Evolutionary conservation across 345 rosid species (phyloP).

Genomic region (Nasturtium officinale): DNA sequence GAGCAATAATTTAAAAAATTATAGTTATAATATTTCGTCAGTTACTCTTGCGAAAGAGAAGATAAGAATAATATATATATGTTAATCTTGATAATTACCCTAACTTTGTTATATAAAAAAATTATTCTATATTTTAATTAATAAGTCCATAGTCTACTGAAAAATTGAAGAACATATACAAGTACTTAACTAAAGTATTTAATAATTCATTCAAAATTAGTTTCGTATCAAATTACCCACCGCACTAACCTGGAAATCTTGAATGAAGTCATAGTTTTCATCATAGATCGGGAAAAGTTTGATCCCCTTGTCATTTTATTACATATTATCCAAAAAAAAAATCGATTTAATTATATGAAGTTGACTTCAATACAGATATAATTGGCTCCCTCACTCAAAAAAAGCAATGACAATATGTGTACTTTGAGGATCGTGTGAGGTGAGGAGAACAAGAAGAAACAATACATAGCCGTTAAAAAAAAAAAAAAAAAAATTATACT

Average conservation of each 20-base stretch:
- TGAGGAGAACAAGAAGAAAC: constrained; percentile 11
- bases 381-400: constrained; percentile 20
- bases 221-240: constrained; percentile 36
- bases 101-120: neutral
- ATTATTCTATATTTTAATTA: neutral
- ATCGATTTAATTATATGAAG: neutral
- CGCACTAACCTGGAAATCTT: constrained; percentile 33
- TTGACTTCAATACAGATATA: constrained; percentile 32
- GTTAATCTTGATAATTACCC: neutral
- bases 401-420: neutral
- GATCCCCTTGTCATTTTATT: constrained; percentile 24
- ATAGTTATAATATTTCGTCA: too few species aligned
- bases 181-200: neutral
- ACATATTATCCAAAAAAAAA: neutral
- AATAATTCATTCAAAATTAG: neutral
- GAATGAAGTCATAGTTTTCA: constrained; percentile 40
- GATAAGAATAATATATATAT: neutral
- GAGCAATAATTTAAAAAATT: neutral
- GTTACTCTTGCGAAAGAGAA: neutral
- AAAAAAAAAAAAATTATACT: neutral
- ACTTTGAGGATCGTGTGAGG: constrained; percentile 29
- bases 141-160: neutral
- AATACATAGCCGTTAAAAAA: neutral
- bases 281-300: constrained; percentile 34
- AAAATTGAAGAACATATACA: neutral